Percentiles rank a stretch among this genome's conserved stretches.
Evolutionary conservation across 179 eudicot genomes (phyloP).

Genomic region (Spinacia oleracea): DNA sequence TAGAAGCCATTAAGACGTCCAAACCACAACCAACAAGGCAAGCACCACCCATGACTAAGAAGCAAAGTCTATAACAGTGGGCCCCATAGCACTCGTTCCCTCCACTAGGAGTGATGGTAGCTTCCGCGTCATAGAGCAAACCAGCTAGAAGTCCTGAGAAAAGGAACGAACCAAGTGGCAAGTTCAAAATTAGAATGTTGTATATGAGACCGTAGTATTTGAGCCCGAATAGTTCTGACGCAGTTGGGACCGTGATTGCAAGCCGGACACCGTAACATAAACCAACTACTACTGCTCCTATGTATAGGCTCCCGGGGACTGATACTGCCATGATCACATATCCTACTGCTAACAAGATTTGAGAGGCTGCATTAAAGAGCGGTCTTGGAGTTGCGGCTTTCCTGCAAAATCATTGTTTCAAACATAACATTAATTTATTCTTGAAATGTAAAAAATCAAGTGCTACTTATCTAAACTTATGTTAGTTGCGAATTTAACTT

Average conservation of each 20-base stretch:
- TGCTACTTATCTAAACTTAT: not conserved
- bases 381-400: constrained; percentile 85
- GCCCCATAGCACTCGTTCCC: constrained; percentile 78
- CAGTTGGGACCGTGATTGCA: constrained; percentile 84
- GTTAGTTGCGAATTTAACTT: not conserved
- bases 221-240: constrained; percentile 92
- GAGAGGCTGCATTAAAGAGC: constrained; percentile 86
- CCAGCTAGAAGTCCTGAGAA: constrained; percentile 92
- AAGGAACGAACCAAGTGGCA: constrained; percentile 89
- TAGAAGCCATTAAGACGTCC: constrained; percentile 55
- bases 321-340: constrained; percentile 72
- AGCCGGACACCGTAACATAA: constrained; percentile 90
- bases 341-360: constrained; percentile 72
- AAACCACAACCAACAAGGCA: constrained; percentile 71
- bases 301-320: constrained; percentile 74
- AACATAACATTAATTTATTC: not conserved
- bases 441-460: not conserved
- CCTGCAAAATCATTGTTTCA: constrained; percentile 43
- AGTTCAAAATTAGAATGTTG: constrained; percentile 77
- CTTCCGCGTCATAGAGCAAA: constrained; percentile 66
- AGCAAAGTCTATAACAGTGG: constrained; percentile 82
- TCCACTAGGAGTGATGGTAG: constrained; percentile 64
- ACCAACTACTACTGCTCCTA: constrained; percentile 79
- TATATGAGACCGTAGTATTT: constrained; percentile 87
- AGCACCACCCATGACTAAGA: constrained; percentile 68